Percentiles rank a stretch among this genome's conserved stretches.
Evolutionary conservation across 2,329 filamentous ascomycete genomes (phyloP).

Genomic region (Diaporthe helianthi): DNA sequence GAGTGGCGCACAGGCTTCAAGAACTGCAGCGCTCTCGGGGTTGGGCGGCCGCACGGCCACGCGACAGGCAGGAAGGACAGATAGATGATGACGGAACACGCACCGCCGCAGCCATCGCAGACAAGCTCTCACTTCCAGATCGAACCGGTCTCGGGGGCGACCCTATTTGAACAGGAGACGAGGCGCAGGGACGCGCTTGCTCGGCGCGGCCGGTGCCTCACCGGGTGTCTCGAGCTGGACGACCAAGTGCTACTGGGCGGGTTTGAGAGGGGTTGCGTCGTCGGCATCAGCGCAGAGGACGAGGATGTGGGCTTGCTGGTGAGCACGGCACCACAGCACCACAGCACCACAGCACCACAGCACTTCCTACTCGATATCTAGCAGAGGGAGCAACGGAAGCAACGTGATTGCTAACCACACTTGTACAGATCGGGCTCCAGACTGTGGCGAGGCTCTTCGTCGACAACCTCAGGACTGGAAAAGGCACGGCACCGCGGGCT

Average conservation of each 20-base stretch:
- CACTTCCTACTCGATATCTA: conserved; percentile 37
- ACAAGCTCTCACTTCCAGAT: conserved; percentile 54
- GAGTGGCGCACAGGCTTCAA: too few relatives aligned
- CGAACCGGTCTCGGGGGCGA: conserved; percentile 53
- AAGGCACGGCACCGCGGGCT: conserved; percentile 39
- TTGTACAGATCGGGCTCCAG: conserved; percentile 53
- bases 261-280: conserved; percentile 57
- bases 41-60: neutral
- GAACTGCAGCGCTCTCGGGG: neutral
- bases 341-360: too few relatives aligned
- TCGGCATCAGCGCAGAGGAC: conserved; percentile 62
- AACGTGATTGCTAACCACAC: conserved; percentile 4
- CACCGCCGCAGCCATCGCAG: conserved; percentile 43
- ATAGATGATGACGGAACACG: conserved; percentile 15
- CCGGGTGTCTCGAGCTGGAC: conserved; percentile 59
- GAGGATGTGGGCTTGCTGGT: conserved; percentile 57
- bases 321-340: too few relatives aligned
- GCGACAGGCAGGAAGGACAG: neutral
- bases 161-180: conserved; percentile 50
- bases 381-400: neutral
- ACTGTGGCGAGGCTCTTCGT: conserved; percentile 51
- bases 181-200: conserved; percentile 44
- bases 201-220: conserved; percentile 44
- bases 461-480: conserved; percentile 29
- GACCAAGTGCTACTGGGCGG: conserved; percentile 53